Conservation (phyloP, 495 filamentous ascomycete genomes). For the Neurospora intermedia region DNA sequence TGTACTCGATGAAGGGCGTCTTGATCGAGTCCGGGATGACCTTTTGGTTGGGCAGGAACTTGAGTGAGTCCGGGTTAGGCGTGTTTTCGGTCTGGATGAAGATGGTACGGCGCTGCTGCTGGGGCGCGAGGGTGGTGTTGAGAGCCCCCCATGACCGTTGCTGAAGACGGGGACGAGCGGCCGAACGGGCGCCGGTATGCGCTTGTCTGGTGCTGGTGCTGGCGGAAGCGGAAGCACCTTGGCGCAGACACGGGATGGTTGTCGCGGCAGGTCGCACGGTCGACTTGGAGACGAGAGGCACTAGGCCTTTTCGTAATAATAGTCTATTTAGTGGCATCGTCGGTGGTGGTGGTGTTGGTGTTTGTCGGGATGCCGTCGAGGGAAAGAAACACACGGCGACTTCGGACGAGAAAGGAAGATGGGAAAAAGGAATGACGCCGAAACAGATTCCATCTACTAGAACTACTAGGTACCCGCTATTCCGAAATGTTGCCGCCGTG, state of each 20-base stretch:
- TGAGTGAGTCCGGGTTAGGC: constrained; percentile 83
- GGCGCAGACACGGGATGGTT: constrained; percentile 5
- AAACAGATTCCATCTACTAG: not conserved
- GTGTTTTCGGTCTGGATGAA: constrained; percentile 97
- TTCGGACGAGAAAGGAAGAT: not conserved
- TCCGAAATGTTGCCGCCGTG: not conserved
- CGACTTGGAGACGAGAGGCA: constrained; percentile 16
- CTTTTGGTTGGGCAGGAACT: constrained; percentile 82
- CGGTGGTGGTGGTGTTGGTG: not conserved
- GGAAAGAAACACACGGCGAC: not conserved
- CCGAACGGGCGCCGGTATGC: constrained; percentile 7
- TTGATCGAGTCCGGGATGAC: constrained; percentile 64
- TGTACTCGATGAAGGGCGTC: constrained; percentile 79
- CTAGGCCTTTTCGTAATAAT: constrained; percentile 13
- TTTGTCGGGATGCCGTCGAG: not conserved
- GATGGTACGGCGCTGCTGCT: constrained; percentile 50
- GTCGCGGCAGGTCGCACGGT: not conserved
- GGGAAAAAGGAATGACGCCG: not conserved
- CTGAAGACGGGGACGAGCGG: not conserved
- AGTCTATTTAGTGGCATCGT: constrained; percentile 18
- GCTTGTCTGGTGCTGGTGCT: constrained; percentile 11
- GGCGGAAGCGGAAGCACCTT: constrained; percentile 14
- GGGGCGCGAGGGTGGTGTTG: not conserved
- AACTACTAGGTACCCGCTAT: not conserved
- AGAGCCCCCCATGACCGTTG: constrained; percentile 14